Percentiles rank a stretch among this genome's conserved stretches.
Conservation (phyloP, 2,329 filamentous ascomycete species). For the Sporothrix inflata region DNA sequence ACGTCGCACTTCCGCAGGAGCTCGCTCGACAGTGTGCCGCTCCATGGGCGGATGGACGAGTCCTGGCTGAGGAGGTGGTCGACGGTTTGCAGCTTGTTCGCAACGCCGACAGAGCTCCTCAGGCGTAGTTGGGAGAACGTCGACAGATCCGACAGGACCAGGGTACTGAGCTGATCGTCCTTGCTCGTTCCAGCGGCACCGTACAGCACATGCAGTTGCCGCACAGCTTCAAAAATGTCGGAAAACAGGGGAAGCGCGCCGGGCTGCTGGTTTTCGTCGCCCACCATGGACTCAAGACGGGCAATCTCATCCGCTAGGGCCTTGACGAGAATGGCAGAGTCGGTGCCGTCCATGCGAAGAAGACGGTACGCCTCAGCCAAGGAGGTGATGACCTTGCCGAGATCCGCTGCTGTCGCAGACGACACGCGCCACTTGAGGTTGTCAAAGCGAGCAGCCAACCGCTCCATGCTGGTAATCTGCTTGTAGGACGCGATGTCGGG, state of each 20-base stretch:
- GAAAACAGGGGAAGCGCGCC: conserved; percentile 60
- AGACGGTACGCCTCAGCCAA: conserved; percentile 60
- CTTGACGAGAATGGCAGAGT: conserved; percentile 53
- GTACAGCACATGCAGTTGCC: conserved; percentile 56
- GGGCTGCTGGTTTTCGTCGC: conserved; percentile 47
- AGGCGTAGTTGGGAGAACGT: conserved; percentile 50
- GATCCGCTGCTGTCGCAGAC: conserved; percentile 53
- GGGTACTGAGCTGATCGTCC: conserved; percentile 28
- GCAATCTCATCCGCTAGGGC: conserved; percentile 57
- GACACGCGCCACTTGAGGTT: conserved; percentile 59
- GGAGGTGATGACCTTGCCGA: conserved; percentile 57
- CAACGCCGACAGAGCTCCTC: conserved; percentile 44
- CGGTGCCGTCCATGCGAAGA: conserved; percentile 44
- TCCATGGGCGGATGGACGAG: conserved; percentile 49
- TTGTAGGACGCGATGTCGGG: conserved; percentile 50
- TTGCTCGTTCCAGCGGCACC: conserved; percentile 25
- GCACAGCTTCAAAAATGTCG: conserved; percentile 59
- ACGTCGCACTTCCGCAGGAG: conserved; percentile 60
- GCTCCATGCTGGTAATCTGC: conserved; percentile 56
- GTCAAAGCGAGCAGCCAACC: conserved; percentile 64
- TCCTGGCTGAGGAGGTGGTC: conserved; percentile 48
- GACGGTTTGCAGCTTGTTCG: conserved; percentile 51
- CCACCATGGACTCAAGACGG: conserved; percentile 53
- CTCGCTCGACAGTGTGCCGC: conserved; percentile 52
- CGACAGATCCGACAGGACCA: conserved; percentile 54